phyloP scores from a whole-genome alignment of 495 filamentous ascomycete species.

The Aspergillus mulundensis region DNA sequence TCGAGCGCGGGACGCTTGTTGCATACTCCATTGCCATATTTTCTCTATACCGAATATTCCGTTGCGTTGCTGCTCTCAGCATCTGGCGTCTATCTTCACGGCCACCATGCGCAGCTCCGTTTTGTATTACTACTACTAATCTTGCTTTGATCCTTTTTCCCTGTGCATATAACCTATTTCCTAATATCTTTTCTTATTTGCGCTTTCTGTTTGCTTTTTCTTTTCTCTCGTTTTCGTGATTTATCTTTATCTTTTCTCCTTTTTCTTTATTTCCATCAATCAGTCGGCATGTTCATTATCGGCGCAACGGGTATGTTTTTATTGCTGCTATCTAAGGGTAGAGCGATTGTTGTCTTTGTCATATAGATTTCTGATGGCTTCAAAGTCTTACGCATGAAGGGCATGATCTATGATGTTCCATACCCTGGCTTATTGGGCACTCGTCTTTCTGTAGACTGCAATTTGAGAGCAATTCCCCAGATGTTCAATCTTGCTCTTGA shows the following conservation, averaged over 20 bases:
- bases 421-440: constrained; percentile 3
- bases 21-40: not conserved
- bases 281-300: not conserved
- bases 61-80: constrained; percentile 10
- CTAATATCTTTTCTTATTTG: not conserved
- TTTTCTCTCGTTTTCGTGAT: not conserved
- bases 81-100: constrained; percentile 3
- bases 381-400: constrained; percentile 8
- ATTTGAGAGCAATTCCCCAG: no score
- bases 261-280: constrained; percentile 1
- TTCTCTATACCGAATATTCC: not conserved
- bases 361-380: constrained; percentile 8
- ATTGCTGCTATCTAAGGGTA: not conserved
- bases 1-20: not conserved
- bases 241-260: not conserved
- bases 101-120: not conserved
- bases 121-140: constrained; percentile 21
- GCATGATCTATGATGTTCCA: constrained; percentile 3
- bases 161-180: constrained; percentile 5
- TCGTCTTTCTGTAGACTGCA: not conserved
- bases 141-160: not conserved
- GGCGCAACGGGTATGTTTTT: not conserved
- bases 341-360: constrained; percentile 6
- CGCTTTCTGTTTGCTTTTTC: not conserved
- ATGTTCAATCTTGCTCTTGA: no score